These are phyloP conservation scores for Suhomyces faveliae DNA, from an alignment of 805 yeast genomes.

Conservation along the genomic window DNA sequence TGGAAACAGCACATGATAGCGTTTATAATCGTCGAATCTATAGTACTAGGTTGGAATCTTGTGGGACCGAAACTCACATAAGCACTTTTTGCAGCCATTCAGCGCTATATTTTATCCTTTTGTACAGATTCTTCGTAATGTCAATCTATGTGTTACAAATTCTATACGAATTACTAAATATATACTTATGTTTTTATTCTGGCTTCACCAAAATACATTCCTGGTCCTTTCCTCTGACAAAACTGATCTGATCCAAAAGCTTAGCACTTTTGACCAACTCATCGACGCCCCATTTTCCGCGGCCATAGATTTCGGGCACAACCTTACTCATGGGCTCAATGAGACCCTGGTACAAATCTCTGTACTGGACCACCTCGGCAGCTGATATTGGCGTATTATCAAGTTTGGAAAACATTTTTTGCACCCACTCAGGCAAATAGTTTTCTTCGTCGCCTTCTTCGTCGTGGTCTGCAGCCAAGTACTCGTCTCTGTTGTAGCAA, in stretches of 20 bases:
- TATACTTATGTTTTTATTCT: neutral
- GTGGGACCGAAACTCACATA: too few species aligned
- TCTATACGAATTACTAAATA: too few species aligned
- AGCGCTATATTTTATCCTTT: too few species aligned
- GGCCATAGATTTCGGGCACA: constrained; percentile 57
- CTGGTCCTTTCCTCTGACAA: constrained; percentile 44
- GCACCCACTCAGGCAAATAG: constrained; percentile 53
- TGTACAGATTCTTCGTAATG: too few species aligned
- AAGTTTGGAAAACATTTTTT: constrained; percentile 32
- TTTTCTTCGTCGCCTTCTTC: constrained; percentile 28
- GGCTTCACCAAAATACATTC: constrained; percentile 39
- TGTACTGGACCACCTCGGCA: constrained; percentile 55
- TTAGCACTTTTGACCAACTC: constrained; percentile 51
- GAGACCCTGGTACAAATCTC: constrained; percentile 51
- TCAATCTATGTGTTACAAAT: too few species aligned
- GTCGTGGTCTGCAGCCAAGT: constrained; percentile 12
- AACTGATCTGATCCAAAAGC: constrained; percentile 51
- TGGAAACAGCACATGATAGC: too few species aligned
- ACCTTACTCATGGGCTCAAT: constrained; percentile 47
- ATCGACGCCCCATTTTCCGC: constrained; percentile 49
- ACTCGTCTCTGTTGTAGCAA: constrained; percentile 45
- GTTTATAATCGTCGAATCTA: too few species aligned
- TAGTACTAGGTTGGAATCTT: too few species aligned
- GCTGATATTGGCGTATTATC: constrained; percentile 41
- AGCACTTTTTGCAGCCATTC: too few species aligned